Evolutionary conservation across 1,139 yeast species (phyloP), one percentile per base, ranked within the genome.

Genomic region (Scheffersomyces cryptocercus): DNA sequence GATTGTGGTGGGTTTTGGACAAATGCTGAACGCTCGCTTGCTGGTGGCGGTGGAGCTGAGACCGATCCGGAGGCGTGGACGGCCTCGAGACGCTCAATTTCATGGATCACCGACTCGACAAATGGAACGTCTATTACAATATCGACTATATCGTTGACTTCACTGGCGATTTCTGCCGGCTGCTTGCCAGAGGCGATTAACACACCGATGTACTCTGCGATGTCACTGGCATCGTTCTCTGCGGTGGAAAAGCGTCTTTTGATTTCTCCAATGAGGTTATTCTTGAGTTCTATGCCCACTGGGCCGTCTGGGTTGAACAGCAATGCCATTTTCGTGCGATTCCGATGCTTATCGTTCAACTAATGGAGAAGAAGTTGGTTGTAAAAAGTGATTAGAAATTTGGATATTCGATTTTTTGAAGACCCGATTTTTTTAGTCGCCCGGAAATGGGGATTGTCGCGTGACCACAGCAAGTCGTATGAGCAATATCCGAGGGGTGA

Each of bases 141-240:
- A 41, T 87, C 89, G 48, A 87, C 81, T 42, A 88, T 68, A 36
- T 82, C 81, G 33, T 78, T 68, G 35, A 89, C 75, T 59, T 89
- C 96, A 8, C 66, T 63, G 5, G 81, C 75, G 37, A 88, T 85
- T 49, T 85, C 88, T 8, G 71, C 74, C 9, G 84, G 77, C 5
- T 82, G 67, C 58, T 87, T 84, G 53, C 84, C 82, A 55, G 87
- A 87, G 26, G 85, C 82, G 46, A 88, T 82, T 68, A 88, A 73
- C 45, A 87, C 77, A 16, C 84, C 77, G 47, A 89, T 82, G 59
- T 82, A 89, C 59, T 89, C 96, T 12, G 96, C 88, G 35, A 87
- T 85, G 59, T 85, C 89, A 37, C 73, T 81, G 29, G 88, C 82
- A 59, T 88, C 95, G 48, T 86, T 95, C 20, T 31, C 24, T 6